Conservation (phyloP, 2,329 filamentous ascomycete genomes). For the Sclerotinia minor region DNA sequence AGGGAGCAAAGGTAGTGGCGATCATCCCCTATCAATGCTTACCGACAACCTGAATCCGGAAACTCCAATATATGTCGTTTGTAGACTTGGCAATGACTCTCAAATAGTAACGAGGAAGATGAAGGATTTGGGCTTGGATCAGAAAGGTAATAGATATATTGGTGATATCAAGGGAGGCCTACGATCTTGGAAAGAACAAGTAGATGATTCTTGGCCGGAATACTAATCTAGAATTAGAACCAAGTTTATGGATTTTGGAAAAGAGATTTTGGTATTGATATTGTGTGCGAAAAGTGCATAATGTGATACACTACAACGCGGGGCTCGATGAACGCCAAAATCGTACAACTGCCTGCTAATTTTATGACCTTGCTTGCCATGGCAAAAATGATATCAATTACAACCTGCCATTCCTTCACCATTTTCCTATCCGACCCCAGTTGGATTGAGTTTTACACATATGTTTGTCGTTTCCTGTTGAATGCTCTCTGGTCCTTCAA, state of each 20-base stretch:
- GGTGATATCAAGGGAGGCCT: conserved; percentile 73
- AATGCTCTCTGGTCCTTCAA: conserved; percentile 96
- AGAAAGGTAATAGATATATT: conserved; percentile 54
- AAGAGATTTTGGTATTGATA: conserved; percentile 24
- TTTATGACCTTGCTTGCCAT: conserved; percentile 18
- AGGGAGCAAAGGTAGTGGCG: conserved; percentile 32
- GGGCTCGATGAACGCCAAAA: conserved; percentile 24
- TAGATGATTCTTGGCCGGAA: conserved; percentile 61
- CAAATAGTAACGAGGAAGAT: conserved; percentile 67
- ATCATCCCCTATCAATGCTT: conserved; percentile 43
- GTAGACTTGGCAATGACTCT: conserved; percentile 75
- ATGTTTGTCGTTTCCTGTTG: conserved; percentile 70
- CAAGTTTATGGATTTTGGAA: conserved; percentile 3
- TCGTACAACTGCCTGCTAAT: conserved; percentile 15
- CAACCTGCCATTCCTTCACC: conserved; percentile 13
- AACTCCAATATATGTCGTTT: conserved; percentile 68
- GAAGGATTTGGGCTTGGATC: conserved; percentile 57
- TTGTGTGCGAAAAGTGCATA: conserved; percentile 7
- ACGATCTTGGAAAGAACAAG: conserved; percentile 67
- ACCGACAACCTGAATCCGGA: conserved; percentile 45
- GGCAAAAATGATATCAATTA: conserved; percentile 18
- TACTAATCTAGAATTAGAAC: conserved; percentile 45
- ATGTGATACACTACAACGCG: conserved; percentile 13
- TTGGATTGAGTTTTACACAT: conserved; percentile 29
- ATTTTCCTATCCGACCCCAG: conserved; percentile 23